Conservation (phyloP, 495 filamentous ascomycete species). For the Neurospora intermedia region DNA sequence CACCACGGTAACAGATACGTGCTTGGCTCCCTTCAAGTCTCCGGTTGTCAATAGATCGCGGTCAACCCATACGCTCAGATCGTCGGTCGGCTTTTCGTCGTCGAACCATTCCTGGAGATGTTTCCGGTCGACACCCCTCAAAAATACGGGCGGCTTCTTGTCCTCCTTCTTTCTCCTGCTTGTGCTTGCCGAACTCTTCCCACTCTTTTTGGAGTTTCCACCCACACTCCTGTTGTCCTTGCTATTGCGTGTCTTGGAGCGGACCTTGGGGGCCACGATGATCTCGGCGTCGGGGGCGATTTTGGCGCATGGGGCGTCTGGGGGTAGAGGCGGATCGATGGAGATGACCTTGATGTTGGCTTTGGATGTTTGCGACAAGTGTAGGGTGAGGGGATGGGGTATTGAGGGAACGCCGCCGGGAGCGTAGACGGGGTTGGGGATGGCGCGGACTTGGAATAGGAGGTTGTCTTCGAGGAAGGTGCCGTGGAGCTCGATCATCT, state of each 20-base stretch:
- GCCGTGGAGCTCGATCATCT: conserved; percentile 95
- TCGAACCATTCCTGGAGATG: conserved; percentile 66
- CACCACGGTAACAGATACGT: conserved; percentile 65
- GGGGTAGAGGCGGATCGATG: conserved; percentile 57
- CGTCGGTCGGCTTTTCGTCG: conserved; percentile 41
- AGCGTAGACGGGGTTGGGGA: conserved; percentile 70
- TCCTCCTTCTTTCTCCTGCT: conserved; percentile 52
- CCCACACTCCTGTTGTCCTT: conserved; percentile 62
- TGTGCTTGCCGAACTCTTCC: conserved; percentile 60
- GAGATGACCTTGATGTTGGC: conserved; percentile 82
- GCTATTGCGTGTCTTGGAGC: conserved; percentile 35
- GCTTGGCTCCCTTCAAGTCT: conserved; percentile 60
- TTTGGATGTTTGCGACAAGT: conserved; percentile 90
- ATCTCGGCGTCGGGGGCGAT: conserved; percentile 90
- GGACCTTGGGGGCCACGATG: conserved; percentile 83
- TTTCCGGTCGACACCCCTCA: conserved; percentile 64
- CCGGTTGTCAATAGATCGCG: conserved; percentile 56
- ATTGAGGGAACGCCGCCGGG: conserved; percentile 29
- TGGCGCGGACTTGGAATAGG: conserved; percentile 80
- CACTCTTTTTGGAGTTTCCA: conserved; percentile 56
- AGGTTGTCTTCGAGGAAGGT: conserved; percentile 91
- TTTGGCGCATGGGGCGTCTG: conserved; percentile 72
- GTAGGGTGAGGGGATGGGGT: conserved; percentile 76
- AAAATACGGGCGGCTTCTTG: conserved; percentile 53
- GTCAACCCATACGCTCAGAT: conserved; percentile 75